Base-by-base conservation (phyloP, 2,329 filamentous ascomycete genomes). In the Penicillium palitans region DNA sequence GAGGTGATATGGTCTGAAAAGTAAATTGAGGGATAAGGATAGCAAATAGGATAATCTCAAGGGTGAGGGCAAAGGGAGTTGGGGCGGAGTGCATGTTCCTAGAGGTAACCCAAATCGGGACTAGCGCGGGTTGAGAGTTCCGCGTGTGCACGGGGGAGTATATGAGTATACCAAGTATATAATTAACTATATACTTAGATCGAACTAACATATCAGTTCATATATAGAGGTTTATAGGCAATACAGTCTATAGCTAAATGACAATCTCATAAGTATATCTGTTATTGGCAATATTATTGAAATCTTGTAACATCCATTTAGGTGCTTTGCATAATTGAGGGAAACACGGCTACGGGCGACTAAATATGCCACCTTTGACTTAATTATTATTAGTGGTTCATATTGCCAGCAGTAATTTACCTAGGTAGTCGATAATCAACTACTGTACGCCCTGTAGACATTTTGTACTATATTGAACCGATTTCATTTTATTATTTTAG, bases 81-180 rank as follows among this genome's bases (percentile, higher is more conserved):
- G 58, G 47, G 62, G 56, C 61, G 58, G 61, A 61, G 60, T 46
- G 54, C 47, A 51, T 65, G 51, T 62, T 58, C 58, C 50, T 63
- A 47, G 17, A 40, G 55, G 52, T 13, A 48, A 35, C 60, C 65
- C 50, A 47, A 51, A 67, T 66, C 29, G 41, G 64, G 62, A 63
- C 52, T 67, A 67, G 65, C 60, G 61, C 50, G 40, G 33, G 41
- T 61, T 45, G 44, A 55, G 53, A 63, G 44, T 47, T 50, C 37
- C 41, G 46, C 35, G 48, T 40, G 49, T 19, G 35, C 42, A 41
- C 52, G 21, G 19, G 41, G 8, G 2, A 37, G 19, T 35, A 45
- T 27, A 29, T 6, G 4, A 51, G 25, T 27, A 21, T 21, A 21
- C 19, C 2, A 27, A 17, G 4, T 25, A 44, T 17, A 29, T 33